Base-by-base conservation (phyloP, 768 basidiomycete genomes). In the Boletus edulis region DNA sequence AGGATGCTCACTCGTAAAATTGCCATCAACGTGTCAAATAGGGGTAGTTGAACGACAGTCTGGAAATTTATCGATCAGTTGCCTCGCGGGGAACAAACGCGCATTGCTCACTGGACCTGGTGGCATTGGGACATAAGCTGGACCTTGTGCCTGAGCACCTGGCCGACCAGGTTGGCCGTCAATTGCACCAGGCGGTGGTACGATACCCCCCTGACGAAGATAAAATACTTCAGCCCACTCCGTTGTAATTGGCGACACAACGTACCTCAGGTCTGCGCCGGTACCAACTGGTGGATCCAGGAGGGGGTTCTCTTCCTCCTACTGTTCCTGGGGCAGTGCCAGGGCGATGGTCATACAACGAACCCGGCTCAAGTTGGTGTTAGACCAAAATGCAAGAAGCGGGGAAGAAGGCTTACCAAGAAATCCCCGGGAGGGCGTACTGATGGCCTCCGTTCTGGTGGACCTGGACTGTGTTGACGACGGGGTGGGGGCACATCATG, bases 21-120 rank as follows among this genome's bases (percentile, higher is more conserved):
- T 42, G 81, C 77, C 77, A 92, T 79, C 52, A 91, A 74, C 1
- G 85, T 83, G 49, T 88, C 82, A 53, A 89, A 88, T 2, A 86
- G 73, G 3, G 86, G 86, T 4, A 88, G 54, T 59, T 84, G 79
- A 13, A 87, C 80, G 51, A 82, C 72, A 27, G 83, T 80, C 86
- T 87, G 57, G 22, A 15, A 38, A 58, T 11, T 45, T 51, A 31
- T 64, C 20, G 54, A 34, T 39, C 35, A 31, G 34, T 45, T 50
- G n/a, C 24, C n/a, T 27, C 40, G 15, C 11, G 38, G 34, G 10
- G 18, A 12, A 32, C 11, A 17, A 41, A 38, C 50, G 11, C 6
- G 42, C 6, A 29, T 24, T 2, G 77, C 83, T 69, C 58, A 85
- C 84, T 40, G 82, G 84, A 43, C 78, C 78, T 29, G 74, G 65